A percentile compares a stretch with the other conserved stretches of the same genome.
Conservation (phyloP, 768 basidiomycete species). For the Hydnum rufescens region DNA sequence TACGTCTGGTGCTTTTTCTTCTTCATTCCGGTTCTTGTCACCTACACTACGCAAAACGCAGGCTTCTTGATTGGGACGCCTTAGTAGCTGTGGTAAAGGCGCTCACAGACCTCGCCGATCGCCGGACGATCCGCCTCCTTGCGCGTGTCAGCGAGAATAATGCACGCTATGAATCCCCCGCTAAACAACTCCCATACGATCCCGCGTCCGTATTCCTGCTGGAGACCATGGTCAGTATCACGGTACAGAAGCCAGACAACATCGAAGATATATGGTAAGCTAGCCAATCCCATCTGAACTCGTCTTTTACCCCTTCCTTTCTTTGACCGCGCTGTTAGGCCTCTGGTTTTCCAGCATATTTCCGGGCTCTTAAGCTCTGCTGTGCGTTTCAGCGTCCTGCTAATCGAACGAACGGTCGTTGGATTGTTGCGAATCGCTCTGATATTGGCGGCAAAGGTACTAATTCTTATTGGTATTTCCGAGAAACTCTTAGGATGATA, state of each 20-base stretch:
- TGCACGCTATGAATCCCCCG: background rate
- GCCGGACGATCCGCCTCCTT: slow-evolving; percentile 55
- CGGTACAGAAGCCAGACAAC: slow-evolving; percentile 50
- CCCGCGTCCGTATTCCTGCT: slow-evolving; percentile 87
- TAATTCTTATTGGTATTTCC: slow-evolving; percentile 10
- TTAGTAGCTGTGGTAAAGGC: slow-evolving; percentile 70
- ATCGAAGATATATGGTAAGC: slow-evolving; percentile 80
- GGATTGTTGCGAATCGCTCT: slow-evolving; percentile 68
- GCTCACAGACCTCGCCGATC: slow-evolving; percentile 76
- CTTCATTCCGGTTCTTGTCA: background rate
- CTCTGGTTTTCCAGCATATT: slow-evolving; percentile 83
- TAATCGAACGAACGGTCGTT: slow-evolving; percentile 88
- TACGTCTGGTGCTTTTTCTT: slow-evolving; percentile 30
- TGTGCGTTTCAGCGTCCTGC: slow-evolving; percentile 64
- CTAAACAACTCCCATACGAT: slow-evolving; percentile 52
- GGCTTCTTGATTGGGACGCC: slow-evolving; percentile 57
- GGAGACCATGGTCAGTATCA: slow-evolving; percentile 86
- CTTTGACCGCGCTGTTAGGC: slow-evolving; percentile 33
- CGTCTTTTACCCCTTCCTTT: background rate
- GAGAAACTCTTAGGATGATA: background rate
- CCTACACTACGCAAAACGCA: slow-evolving; percentile 27
- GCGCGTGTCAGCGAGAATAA: background rate
- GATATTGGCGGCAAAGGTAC: slow-evolving; percentile 60
- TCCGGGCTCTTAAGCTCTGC: slow-evolving; percentile 60
- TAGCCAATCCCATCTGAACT: no score